Conservation (phyloP, 768 basidiomycete genomes). For the Rhodotorula toruloides region DNA sequence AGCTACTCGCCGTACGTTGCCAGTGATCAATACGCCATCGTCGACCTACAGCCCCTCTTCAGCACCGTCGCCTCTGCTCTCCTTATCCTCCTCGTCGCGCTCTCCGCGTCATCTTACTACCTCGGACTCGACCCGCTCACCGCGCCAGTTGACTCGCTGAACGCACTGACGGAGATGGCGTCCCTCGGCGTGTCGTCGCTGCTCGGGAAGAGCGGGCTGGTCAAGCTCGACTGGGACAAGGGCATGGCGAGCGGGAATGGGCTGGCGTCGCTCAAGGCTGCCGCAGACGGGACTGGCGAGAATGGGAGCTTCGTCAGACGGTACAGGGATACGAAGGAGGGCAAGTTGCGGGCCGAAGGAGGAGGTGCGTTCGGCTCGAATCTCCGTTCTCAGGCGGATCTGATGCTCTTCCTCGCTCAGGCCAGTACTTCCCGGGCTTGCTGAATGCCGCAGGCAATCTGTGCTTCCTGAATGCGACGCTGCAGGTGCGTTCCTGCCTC, state of each 20-base stretch:
- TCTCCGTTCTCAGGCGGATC: neutral
- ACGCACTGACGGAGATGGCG: slow-evolving; percentile 1
- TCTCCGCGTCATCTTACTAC: neutral
- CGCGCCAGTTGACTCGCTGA: neutral
- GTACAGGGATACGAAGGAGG: slow-evolving; percentile 11
- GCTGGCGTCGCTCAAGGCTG: neutral
- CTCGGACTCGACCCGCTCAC: neutral
- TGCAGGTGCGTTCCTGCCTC: slow-evolving; percentile 57
- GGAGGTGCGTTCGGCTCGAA: slow-evolving; percentile 6
- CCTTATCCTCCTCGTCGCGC: neutral
- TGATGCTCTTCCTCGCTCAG: neutral
- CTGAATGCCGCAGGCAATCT: slow-evolving; percentile 94
- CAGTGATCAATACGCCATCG: neutral
- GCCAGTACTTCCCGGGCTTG: slow-evolving; percentile 66
- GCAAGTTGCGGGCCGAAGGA: neutral
- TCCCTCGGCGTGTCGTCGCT: slow-evolving; percentile 1
- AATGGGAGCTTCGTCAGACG: slow-evolving; percentile 13
- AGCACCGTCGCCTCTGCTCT: neutral
- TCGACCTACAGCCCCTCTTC: slow-evolving; percentile 24
- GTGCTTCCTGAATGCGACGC: slow-evolving; percentile 94
- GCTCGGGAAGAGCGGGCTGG: slow-evolving; percentile 3
- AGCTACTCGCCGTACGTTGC: neutral
- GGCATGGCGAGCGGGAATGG: neutral
- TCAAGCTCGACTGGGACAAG: slow-evolving; percentile 3
- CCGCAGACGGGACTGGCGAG: neutral